Evolutionary conservation across 73 alveolate species (phyloP).

Genomic region (Stentor coeruleus): DNA sequence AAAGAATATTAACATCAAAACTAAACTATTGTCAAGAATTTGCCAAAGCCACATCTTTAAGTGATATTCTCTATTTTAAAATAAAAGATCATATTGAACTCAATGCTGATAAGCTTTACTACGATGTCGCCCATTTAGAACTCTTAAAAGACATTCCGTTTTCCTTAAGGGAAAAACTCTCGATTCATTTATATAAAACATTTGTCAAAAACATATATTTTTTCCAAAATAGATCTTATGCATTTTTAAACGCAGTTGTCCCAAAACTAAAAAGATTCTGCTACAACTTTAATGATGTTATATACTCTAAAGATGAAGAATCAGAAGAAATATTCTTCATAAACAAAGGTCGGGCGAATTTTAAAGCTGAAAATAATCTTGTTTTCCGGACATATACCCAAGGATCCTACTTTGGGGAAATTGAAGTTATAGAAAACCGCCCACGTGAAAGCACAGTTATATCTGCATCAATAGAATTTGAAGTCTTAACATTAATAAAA

Average conservation of each 20-base stretch:
- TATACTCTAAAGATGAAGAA: slow-evolving; percentile 50
- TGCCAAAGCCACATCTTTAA: slow-evolving; percentile 33
- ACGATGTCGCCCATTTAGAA: slow-evolving; percentile 25
- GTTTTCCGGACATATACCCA: slow-evolving; percentile 50
- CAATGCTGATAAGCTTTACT: slow-evolving; percentile 31
- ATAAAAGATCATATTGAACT: slow-evolving; percentile 31
- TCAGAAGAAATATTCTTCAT: slow-evolving; percentile 59
- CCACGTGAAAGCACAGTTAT: neutral
- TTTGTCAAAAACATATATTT: slow-evolving; percentile 42
- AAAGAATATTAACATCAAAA: slow-evolving; percentile 16
- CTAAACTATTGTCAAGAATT: slow-evolving; percentile 35
- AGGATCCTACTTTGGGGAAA: slow-evolving; percentile 68
- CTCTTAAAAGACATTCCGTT: slow-evolving; percentile 48
- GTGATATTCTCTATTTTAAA: slow-evolving; percentile 35
- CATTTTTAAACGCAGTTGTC: slow-evolving; percentile 38
- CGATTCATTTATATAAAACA: slow-evolving; percentile 41
- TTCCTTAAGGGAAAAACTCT: slow-evolving; percentile 38
- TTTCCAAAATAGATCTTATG: slow-evolving; percentile 40
- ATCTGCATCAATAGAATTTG: neutral
- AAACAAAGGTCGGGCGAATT: slow-evolving; percentile 44
- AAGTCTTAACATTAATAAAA: neutral
- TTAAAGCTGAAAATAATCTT: slow-evolving; percentile 31
- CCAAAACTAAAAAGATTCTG: slow-evolving; percentile 51
- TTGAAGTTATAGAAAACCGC: slow-evolving; percentile 33
- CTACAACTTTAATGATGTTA: slow-evolving; percentile 30